Conservation (phyloP, 306 rosid genomes). For the Senna siamea region DNA sequence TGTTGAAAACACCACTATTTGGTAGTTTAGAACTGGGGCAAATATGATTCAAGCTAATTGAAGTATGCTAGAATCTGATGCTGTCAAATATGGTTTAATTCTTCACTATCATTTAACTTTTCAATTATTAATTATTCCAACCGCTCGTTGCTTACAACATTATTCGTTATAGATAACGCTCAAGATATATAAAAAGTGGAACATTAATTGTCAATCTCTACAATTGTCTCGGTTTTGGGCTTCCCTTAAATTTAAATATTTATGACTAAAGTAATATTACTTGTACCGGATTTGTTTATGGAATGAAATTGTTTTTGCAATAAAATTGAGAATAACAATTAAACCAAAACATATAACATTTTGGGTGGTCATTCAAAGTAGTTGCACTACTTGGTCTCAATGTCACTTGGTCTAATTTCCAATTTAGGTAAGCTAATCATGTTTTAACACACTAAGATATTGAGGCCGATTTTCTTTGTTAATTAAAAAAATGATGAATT, state of each 20-base stretch:
- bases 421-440: not conserved
- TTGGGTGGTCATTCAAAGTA: too few relatives aligned
- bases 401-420: not conserved
- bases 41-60: too few relatives aligned
- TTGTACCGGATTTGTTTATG: too few relatives aligned
- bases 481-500: too few relatives aligned
- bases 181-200: not conserved
- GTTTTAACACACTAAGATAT: not conserved
- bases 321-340: not conserved
- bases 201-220: slow-evolving; percentile 2
- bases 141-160: not conserved
- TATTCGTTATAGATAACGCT: not conserved
- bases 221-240: not conserved
- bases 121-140: not conserved
- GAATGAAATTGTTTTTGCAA: not conserved
- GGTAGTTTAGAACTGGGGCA: too few relatives aligned
- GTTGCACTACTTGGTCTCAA: too few relatives aligned
- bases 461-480: not conserved
- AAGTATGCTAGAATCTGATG: not conserved
- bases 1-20: not conserved
- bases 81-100: not conserved
- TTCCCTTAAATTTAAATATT: too few relatives aligned
- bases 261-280: too few relatives aligned
- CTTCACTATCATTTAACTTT: not conserved
- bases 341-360: not conserved